Evolutionary conservation across 2,329 filamentous ascomycete species (phyloP).

Genomic region (Lojkania enalia): DNA sequence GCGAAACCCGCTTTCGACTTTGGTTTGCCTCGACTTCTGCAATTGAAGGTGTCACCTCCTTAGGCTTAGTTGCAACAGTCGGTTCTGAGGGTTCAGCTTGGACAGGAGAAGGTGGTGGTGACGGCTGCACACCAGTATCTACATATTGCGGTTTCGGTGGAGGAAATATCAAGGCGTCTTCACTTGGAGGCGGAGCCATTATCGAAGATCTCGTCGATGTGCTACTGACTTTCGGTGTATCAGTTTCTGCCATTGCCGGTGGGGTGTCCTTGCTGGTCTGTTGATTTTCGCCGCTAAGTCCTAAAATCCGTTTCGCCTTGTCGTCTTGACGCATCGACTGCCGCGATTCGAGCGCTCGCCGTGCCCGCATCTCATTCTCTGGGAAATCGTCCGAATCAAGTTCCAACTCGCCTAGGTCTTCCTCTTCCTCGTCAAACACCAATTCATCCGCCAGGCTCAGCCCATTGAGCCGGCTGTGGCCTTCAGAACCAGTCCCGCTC

Average conservation of each 20-base stretch:
- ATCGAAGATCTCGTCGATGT: slow-evolving; percentile 28
- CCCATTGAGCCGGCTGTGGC: slow-evolving; percentile 62
- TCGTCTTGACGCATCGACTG: slow-evolving; percentile 48
- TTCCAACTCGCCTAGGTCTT: slow-evolving; percentile 54
- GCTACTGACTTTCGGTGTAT: slow-evolving; percentile 25
- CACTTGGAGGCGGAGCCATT: slow-evolving; percentile 28
- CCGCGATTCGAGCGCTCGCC: slow-evolving; percentile 46
- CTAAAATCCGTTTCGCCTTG: slow-evolving; percentile 52
- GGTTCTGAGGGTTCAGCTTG: slow-evolving; percentile 29
- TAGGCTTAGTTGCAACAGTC: slow-evolving; percentile 25
- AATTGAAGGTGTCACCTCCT: slow-evolving; percentile 20
- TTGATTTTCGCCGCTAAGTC: slow-evolving; percentile 40
- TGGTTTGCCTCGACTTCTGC: slow-evolving; percentile 71
- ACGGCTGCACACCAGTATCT: slow-evolving; percentile 80
- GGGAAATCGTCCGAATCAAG: slow-evolving; percentile 68
- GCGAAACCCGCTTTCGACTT: slow-evolving; percentile 66
- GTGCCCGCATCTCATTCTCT: slow-evolving; percentile 47
- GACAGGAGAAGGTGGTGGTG: slow-evolving; percentile 75
- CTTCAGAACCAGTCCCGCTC: slow-evolving; percentile 58
- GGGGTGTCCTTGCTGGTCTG: slow-evolving; percentile 27
- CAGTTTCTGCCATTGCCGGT: slow-evolving; percentile 24
- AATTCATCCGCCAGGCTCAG: slow-evolving; percentile 89
- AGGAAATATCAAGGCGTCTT: slow-evolving; percentile 36
- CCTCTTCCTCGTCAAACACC: slow-evolving; percentile 79
- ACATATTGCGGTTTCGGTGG: slow-evolving; percentile 60